Conservation (phyloP, 345 rosid genomes). For the Atalantia buxifolia region DNA sequence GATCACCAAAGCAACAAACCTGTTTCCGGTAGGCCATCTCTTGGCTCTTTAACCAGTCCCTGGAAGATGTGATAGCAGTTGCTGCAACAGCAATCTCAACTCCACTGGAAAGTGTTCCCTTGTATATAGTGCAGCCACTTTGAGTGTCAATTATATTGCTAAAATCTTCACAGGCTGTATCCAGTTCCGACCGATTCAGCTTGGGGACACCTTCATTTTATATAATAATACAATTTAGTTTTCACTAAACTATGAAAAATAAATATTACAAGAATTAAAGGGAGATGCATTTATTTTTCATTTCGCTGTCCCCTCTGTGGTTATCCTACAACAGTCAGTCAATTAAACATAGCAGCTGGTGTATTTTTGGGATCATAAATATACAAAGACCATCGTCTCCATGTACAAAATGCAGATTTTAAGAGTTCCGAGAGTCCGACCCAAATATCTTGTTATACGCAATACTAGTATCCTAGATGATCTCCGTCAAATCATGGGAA, state of each 20-base stretch:
- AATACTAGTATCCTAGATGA: not conserved
- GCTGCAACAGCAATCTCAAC: slow-evolving; percentile 93
- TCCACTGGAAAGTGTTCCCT: slow-evolving; percentile 97
- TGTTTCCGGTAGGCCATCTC: slow-evolving; percentile 73
- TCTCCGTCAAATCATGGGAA: not conserved
- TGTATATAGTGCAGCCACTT: slow-evolving; percentile 60
- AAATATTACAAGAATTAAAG: not conserved
- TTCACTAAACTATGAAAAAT: not conserved
- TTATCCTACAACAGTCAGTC: not conserved
- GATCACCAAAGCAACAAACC: slow-evolving; percentile 32
- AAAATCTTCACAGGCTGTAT: slow-evolving; percentile 98
- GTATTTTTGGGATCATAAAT: not conserved
- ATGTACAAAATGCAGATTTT: not conserved
- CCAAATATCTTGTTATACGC: not conserved
- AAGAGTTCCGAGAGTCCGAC: not conserved
- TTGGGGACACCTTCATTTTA: slow-evolving; percentile 82
- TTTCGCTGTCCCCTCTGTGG: not conserved
- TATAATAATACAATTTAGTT: not conserved
- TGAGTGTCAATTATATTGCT: slow-evolving; percentile 77
- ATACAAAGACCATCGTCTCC: not conserved
- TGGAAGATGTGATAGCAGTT: slow-evolving; percentile 39
- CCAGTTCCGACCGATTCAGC: slow-evolving; percentile 76
- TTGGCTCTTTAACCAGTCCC: slow-evolving; percentile 61
- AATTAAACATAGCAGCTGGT: not conserved
- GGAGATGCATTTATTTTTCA: not conserved